Conservation (phyloP, 148 eudicot species). For the Camellia granthamiana region DNA sequence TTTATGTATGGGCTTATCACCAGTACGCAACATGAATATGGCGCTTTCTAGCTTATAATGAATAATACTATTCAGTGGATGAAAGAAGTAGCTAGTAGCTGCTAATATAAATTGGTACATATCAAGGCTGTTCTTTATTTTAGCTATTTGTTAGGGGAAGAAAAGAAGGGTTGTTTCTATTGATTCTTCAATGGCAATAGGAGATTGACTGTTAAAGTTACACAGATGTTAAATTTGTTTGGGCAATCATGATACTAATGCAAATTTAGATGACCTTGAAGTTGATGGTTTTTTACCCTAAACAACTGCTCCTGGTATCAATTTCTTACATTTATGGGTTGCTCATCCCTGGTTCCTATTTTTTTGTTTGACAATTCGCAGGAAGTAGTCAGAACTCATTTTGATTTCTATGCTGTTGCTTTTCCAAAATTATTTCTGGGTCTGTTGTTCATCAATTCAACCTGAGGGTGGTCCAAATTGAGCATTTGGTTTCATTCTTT, state of each 20-base stretch:
- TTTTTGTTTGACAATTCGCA: neutral
- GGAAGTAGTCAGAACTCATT: too few species aligned
- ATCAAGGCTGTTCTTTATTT: conserved; percentile 2
- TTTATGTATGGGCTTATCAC: neutral
- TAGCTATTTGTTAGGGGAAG: neutral
- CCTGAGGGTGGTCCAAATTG: neutral
- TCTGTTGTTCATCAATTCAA: neutral
- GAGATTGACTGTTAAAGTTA: neutral
- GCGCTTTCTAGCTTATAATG: neutral
- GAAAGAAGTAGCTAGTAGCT: neutral
- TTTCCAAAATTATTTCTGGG: neutral
- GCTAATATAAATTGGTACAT: neutral
- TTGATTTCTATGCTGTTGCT: neutral
- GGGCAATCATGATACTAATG: neutral
- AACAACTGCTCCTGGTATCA: too few species aligned
- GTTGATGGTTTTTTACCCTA: too few species aligned
- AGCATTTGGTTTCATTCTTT: neutral
- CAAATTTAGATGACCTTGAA: too few species aligned
- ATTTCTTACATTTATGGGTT: too few species aligned
- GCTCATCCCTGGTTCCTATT: too few species aligned
- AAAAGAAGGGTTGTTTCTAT: neutral
- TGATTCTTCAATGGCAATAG: neutral
- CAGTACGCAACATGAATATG: neutral
- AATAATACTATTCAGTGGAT: neutral
- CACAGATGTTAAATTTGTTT: neutral